phyloP scores from a whole-genome alignment of 2,329 filamentous ascomycete genomes.

The Elsinoe perseae region DNA sequence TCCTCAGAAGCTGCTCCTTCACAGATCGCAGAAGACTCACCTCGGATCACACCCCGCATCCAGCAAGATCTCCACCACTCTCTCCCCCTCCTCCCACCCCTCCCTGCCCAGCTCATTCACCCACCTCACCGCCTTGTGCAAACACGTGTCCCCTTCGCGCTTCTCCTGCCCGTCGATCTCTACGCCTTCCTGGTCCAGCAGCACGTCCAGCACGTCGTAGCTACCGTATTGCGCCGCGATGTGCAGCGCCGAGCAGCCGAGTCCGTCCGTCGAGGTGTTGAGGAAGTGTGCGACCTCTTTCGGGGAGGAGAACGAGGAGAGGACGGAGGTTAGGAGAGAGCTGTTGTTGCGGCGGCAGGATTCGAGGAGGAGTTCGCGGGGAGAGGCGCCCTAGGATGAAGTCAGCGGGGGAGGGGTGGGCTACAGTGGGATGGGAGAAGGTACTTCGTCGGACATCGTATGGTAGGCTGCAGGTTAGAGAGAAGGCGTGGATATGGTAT shows the following conservation, averaged over 20 bases:
- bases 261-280: constrained; percentile 74
- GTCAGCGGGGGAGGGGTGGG: not conserved
- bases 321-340: constrained; percentile 69
- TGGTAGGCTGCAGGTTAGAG: not conserved
- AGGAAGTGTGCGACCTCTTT: constrained; percentile 66
- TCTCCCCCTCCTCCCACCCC: constrained; percentile 57
- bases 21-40: constrained; percentile 24
- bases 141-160: constrained; percentile 65
- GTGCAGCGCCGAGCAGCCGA: constrained; percentile 86
- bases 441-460: constrained; percentile 20
- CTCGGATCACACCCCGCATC: constrained; percentile 64
- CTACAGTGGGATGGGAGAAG: not conserved
- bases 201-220: constrained; percentile 74
- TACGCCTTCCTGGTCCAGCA: constrained; percentile 75
- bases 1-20: too few relatives aligned
- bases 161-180: constrained; percentile 74
- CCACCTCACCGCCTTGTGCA: constrained; percentile 72
- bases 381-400: constrained; percentile 57
- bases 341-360: constrained; percentile 90
- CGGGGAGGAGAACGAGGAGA: constrained; percentile 48
- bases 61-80: constrained; percentile 70
- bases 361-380: constrained; percentile 79
- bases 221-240: constrained; percentile 79
- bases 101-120: constrained; percentile 59
- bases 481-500: not conserved